These are phyloP conservation scores for Claviceps sp. DNA, from an alignment of 2,329 filamentous ascomycete genomes.

Conservation along the genomic window DNA sequence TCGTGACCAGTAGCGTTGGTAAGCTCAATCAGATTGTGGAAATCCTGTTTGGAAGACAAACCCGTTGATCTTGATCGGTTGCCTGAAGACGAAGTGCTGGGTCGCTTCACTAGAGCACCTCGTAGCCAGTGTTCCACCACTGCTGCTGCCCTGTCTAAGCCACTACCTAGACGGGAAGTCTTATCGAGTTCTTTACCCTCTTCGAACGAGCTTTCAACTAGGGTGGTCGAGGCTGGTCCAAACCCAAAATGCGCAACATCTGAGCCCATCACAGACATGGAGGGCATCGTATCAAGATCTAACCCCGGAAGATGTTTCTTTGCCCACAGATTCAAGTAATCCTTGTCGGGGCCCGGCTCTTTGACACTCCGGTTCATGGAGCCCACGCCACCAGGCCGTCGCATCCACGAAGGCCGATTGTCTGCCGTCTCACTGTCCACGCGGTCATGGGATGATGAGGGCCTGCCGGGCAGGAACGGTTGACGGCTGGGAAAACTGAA, in stretches of 20 bases:
- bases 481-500: conserved; percentile 27
- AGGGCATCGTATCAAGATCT: conserved; percentile 53
- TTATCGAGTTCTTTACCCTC: conserved; percentile 30
- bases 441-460: conserved; percentile 23
- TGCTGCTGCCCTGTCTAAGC: conserved; percentile 71
- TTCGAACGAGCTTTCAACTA: conserved; percentile 39
- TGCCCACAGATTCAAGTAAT: conserved; percentile 73
- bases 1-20: conserved; percentile 48
- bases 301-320: conserved; percentile 72
- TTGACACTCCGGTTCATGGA: conserved; percentile 60
- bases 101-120: conserved; percentile 58
- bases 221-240: conserved; percentile 23
- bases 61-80: conserved; percentile 21
- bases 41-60: conserved; percentile 15
- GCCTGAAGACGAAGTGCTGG: conserved; percentile 35
- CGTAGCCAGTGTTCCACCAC: conserved; percentile 85
- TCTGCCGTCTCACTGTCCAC: conserved; percentile 26
- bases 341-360: conserved; percentile 68
- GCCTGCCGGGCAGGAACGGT: conserved; percentile 19
- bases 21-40: conserved; percentile 58
- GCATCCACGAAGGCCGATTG: conserved; percentile 47
- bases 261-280: conserved; percentile 50
- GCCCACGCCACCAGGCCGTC: conserved; percentile 78
- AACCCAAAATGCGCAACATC: conserved; percentile 47
- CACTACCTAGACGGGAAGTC: conserved; percentile 32